These are phyloP conservation scores for Phytophthora sp. DNA, from an alignment of 352 stramenopile genomes.

Conservation along the genomic window DNA sequence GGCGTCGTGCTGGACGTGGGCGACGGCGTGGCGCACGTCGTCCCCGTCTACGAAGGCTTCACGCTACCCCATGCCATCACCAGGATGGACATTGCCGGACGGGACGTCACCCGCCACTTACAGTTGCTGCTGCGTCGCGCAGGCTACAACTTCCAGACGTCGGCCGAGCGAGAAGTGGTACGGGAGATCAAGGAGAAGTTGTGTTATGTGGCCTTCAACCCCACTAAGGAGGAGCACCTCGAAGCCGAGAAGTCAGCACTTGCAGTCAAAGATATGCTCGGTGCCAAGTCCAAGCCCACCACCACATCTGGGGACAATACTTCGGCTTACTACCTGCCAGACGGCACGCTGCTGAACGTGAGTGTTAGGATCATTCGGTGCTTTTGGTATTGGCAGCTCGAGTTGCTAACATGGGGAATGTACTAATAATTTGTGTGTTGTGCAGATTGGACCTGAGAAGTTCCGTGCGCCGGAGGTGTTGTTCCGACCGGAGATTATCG, in stretches of 20 bases:
- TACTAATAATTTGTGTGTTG: not conserved
- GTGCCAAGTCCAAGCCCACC: conserved; percentile 49
- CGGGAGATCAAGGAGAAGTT: conserved; percentile 91
- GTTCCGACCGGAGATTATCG: conserved; percentile 86
- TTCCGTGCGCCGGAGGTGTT: conserved; percentile 84
- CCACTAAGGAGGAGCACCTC: conserved; percentile 82
- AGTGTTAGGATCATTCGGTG: conserved; percentile 12
- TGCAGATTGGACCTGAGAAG: conserved; percentile 79
- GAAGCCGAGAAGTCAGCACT: conserved; percentile 70
- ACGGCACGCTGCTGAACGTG: conserved; percentile 87
- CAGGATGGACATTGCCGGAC: conserved; percentile 79
- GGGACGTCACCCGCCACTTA: conserved; percentile 85
- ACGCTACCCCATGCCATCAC: conserved; percentile 85
- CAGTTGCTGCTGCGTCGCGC: conserved; percentile 76
- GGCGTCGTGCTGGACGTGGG: conserved; percentile 91
- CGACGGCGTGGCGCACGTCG: conserved; percentile 86
- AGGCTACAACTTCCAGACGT: conserved; percentile 91
- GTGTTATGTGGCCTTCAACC: conserved; percentile 87
- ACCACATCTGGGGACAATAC: conserved; percentile 47
- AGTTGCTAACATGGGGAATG: conserved; percentile 6
- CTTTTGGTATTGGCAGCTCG: not conserved
- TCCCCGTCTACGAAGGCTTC: conserved; percentile 88
- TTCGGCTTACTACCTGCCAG: conserved; percentile 81
- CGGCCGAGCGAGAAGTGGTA: conserved; percentile 88
- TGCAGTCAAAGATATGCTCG: conserved; percentile 59